Conservation (phyloP, 1,284 basidiomycete genomes). For the Naganishia cerealis region DNA sequence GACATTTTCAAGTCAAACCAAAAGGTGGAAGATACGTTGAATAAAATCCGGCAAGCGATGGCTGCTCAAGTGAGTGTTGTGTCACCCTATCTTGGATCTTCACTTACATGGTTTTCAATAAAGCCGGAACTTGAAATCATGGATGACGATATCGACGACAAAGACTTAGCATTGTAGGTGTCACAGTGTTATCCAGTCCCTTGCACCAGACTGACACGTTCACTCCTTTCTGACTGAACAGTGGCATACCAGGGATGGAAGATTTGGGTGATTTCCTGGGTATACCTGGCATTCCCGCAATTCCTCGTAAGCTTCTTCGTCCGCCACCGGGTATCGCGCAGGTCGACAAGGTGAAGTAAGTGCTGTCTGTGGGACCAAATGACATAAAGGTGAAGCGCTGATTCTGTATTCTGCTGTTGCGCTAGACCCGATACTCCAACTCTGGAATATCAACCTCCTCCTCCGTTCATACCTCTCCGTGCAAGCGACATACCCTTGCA, state of each 20-base stretch:
- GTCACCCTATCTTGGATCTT: neutral
- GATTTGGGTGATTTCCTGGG: constrained; percentile 19
- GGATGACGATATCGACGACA: constrained; percentile 51
- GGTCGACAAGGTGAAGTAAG: constrained; percentile 36
- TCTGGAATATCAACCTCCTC: constrained; percentile 78
- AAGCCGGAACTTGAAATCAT: constrained; percentile 55
- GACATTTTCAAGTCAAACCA: constrained; percentile 80
- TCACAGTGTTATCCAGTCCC: too few species aligned
- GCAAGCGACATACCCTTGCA: constrained; percentile 68
- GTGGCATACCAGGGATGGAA: constrained; percentile 35
- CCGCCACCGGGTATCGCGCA: constrained; percentile 34
- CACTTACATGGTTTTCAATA: neutral
- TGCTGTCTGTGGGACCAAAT: constrained; percentile 1
- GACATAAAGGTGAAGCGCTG: neutral
- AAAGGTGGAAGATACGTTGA: constrained; percentile 74
- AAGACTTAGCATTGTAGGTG: constrained; percentile 76
- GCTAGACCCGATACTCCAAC: constrained; percentile 60
- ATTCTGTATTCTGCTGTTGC: neutral
- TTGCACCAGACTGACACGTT: constrained; percentile 41
- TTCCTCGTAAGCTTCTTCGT: constrained; percentile 30
- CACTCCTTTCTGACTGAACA: neutral
- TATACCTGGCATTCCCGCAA: constrained; percentile 30
- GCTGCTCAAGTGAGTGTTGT: constrained; percentile 66
- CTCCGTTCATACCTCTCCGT: constrained; percentile 71
- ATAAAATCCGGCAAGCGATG: constrained; percentile 79